A percentile compares a stretch with the other conserved stretches of the same genome.
These are phyloP conservation scores for Triticum turgidum DNA, from an alignment of 176 grass and related monocot genomes.

Conservation along the genomic window DNA sequence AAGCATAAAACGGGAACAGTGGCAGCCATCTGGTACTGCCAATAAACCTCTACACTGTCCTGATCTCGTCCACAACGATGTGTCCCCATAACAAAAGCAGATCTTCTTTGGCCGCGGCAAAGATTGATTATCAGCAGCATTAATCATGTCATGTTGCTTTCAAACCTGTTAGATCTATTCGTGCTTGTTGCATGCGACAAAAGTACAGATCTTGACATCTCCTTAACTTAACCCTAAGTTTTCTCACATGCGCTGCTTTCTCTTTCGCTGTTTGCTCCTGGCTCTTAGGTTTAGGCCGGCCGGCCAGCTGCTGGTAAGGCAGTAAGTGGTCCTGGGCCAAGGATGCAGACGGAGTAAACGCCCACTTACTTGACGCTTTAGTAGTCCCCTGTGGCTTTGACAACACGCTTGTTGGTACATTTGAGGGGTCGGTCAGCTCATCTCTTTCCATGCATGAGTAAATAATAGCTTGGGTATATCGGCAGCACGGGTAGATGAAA, in stretches of 20 bases:
- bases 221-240: background rate
- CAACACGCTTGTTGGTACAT: slow-evolving; percentile 25
- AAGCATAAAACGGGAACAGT: background rate
- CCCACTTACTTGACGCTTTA: background rate
- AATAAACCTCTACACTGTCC: background rate
- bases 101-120: slow-evolving; percentile 4
- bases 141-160: background rate
- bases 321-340: background rate
- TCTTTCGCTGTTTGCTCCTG: background rate
- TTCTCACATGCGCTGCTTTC: background rate
- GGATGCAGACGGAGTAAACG: slow-evolving; percentile 28
- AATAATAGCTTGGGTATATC: background rate
- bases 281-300: background rate
- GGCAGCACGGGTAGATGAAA: too few relatives aligned
- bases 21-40: slow-evolving; percentile 23
- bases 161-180: background rate
- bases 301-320: background rate
- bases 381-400: slow-evolving; percentile 22
- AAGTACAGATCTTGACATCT: background rate
- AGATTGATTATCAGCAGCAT: slow-evolving; percentile 18
- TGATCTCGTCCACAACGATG: background rate
- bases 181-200: background rate
- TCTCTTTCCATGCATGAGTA: background rate
- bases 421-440: background rate
- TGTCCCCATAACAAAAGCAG: slow-evolving; percentile 32